A percentile compares a stretch with the other conserved stretches of the same genome.
phyloP scores from a whole-genome alignment of 257 asterid genomes.

The Anisodus acutangulus region DNA sequence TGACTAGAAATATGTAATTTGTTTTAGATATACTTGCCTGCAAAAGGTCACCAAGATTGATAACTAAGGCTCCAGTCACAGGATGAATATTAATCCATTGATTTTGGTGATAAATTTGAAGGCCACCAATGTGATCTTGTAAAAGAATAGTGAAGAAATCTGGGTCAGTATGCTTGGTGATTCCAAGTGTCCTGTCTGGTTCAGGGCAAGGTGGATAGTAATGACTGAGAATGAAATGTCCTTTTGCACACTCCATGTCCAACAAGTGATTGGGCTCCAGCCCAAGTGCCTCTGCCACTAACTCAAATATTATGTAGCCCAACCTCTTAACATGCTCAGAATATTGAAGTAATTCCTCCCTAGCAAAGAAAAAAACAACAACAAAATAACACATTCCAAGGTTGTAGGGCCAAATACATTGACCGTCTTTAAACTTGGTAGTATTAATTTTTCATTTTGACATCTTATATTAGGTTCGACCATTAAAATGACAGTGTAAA shows the following conservation, averaged over 20 bases:
- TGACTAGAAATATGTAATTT: background rate
- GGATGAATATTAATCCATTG: slow-evolving; percentile 34
- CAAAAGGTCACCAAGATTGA: slow-evolving; percentile 36
- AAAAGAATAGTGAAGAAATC: slow-evolving; percentile 34
- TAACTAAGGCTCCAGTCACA: slow-evolving; percentile 15
- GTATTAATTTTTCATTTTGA: background rate
- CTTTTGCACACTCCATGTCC: slow-evolving; percentile 36
- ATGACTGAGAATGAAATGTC: slow-evolving; percentile 31
- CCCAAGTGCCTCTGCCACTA: slow-evolving; percentile 36
- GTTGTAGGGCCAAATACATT: background rate
- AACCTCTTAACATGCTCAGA: slow-evolving; percentile 13
- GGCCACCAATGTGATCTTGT: slow-evolving; percentile 37
- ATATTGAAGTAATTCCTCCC: slow-evolving; percentile 18
- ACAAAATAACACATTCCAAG: background rate
- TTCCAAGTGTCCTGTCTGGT: slow-evolving; percentile 32
- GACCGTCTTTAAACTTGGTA: background rate
- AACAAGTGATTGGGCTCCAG: slow-evolving; percentile 27
- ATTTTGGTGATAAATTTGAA: slow-evolving; percentile 36
- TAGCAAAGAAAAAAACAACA: background rate
- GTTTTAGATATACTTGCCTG: slow-evolving; percentile 19
- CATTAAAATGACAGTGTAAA: no score
- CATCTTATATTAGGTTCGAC: no score
- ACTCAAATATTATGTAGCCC: slow-evolving; percentile 25
- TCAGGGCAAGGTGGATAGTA: slow-evolving; percentile 38
- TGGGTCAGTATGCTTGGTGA: slow-evolving; percentile 30